Evolutionary conservation across 2,329 filamentous ascomycete species (phyloP).

Genomic region (Coleophoma eucalyptorum): DNA sequence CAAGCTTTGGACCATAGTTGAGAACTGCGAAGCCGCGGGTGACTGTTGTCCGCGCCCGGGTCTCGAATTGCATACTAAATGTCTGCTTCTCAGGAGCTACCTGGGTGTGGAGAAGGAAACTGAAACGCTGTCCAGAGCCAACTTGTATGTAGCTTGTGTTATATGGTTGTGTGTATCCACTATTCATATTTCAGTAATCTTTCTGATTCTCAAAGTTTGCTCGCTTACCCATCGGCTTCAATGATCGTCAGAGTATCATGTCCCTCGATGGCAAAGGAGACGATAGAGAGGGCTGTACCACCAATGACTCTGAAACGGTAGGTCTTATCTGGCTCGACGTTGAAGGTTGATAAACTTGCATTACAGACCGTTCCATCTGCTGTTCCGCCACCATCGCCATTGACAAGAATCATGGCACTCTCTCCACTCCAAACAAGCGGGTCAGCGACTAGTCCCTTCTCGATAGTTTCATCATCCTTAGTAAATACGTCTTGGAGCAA

Average conservation of each 20-base stretch:
- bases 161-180: constrained; percentile 34
- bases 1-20: constrained; percentile 25
- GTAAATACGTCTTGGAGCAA: constrained; percentile 54
- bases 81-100: constrained; percentile 24
- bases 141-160: constrained; percentile 41
- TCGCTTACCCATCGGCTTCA: constrained; percentile 49
- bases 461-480: constrained; percentile 47
- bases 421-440: constrained; percentile 59
- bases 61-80: constrained; percentile 40
- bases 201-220: constrained; percentile 8
- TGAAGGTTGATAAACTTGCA: constrained; percentile 42
- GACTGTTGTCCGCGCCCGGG: constrained; percentile 35
- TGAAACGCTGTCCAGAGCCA: constrained; percentile 45
- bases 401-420: constrained; percentile 51
- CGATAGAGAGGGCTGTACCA: constrained; percentile 48
- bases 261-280: constrained; percentile 50
- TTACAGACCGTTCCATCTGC: constrained; percentile 28
- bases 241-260: constrained; percentile 55
- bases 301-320: constrained; percentile 62
- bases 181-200: constrained; percentile 4
- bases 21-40: constrained; percentile 38
- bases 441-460: constrained; percentile 39
- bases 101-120: constrained; percentile 42
- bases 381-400: constrained; percentile 47
- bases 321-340: constrained; percentile 54